phyloP scores from a whole-genome alignment of 441 rosid genomes.

The Flueggea neowawraea region DNA sequence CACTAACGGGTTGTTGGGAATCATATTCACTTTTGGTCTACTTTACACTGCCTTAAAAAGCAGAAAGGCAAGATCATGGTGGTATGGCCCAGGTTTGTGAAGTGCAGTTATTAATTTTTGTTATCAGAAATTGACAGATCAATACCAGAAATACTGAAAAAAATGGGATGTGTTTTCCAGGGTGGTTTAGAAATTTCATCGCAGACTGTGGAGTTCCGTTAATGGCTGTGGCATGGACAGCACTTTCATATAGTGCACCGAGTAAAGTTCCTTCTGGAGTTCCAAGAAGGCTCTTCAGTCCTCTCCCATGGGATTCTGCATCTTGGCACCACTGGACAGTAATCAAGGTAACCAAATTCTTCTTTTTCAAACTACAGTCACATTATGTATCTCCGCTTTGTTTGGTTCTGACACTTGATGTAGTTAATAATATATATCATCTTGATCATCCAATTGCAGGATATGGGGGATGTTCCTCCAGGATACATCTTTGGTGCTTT shows the following conservation, averaged over 20 bases:
- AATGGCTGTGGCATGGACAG: conserved; percentile 50
- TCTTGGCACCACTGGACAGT: conserved; percentile 51
- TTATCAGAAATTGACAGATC: background rate
- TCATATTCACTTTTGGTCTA: conserved; percentile 41
- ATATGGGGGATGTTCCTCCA: conserved; percentile 44
- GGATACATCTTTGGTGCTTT: conserved; percentile 41
- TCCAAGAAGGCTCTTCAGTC: conserved; percentile 58
- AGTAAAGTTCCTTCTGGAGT: conserved; percentile 41
- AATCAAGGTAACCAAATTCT: conserved; percentile 28
- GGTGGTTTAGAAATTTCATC: conserved; percentile 40
- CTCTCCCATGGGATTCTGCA: conserved; percentile 47
- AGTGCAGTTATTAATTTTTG: background rate
- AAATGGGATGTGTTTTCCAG: conserved; percentile 13
- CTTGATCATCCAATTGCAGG: conserved; percentile 31
- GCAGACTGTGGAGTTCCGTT: conserved; percentile 59
- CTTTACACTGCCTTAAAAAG: conserved; percentile 41
- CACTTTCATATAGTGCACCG: conserved; percentile 38
- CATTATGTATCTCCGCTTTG: too few species aligned
- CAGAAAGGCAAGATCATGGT: conserved; percentile 44
- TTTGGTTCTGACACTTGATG: background rate
- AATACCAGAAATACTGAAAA: background rate
- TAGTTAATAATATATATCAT: too few species aligned
- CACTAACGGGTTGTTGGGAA: conserved; percentile 23
- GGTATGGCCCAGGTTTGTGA: conserved; percentile 33
- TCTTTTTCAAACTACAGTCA: too few species aligned